A percentile compares a stretch with the other conserved stretches of the same genome.
These are phyloP conservation scores for Arctostaphylos glauca DNA, from an alignment of 148 eudicot species.

Conservation along the genomic window DNA sequence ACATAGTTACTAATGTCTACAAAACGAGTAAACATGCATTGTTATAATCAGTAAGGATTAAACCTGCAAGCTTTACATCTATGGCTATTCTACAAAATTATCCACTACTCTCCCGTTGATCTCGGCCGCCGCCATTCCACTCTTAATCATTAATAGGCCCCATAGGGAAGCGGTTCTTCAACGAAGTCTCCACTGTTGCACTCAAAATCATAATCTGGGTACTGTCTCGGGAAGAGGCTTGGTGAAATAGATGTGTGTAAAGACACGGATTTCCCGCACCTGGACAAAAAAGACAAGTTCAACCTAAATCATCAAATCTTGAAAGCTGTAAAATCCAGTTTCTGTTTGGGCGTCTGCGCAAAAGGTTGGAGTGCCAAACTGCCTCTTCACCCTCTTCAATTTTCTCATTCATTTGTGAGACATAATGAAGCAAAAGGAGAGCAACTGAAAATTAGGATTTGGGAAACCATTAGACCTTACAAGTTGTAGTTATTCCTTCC, in stretches of 20 bases:
- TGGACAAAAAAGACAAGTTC: not conserved
- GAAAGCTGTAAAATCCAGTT: not conserved
- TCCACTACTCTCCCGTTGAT: too few species aligned
- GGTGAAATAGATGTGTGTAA: too few species aligned
- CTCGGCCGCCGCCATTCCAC: too few species aligned
- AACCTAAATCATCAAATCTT: not conserved
- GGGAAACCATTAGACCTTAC: not conserved
- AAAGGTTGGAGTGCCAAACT: not conserved
- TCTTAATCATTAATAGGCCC: not conserved
- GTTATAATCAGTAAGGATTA: too few species aligned
- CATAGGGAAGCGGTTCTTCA: slow-evolving; percentile 3
- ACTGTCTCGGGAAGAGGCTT: too few species aligned
- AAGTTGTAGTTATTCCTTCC: not conserved
- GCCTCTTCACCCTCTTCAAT: not conserved
- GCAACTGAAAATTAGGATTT: not conserved
- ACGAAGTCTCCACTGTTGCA: not conserved
- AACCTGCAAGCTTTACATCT: not conserved
- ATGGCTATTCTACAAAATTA: not conserved
- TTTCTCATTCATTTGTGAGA: not conserved
- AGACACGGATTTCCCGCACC: too few species aligned
- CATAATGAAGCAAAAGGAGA: slow-evolving; percentile 7
- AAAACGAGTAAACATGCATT: too few species aligned
- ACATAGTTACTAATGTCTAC: not conserved
- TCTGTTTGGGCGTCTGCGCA: not conserved
- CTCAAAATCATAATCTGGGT: not conserved